phyloP scores from a whole-genome alignment of 306 rosid genomes.

The Cajanus cajan region DNA sequence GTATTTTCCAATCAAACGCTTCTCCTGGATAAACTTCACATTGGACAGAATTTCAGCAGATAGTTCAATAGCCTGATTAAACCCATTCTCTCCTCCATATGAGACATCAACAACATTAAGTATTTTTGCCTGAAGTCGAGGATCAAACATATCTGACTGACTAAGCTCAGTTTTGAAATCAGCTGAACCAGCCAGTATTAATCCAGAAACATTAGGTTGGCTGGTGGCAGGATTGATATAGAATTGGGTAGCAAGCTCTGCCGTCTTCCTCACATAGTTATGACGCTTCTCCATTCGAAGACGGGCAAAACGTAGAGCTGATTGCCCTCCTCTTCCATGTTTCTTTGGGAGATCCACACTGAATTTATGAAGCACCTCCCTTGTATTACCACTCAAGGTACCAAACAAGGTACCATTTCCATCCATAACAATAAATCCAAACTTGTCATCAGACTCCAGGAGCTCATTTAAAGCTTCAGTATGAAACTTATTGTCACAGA shows the following conservation, averaged over 20 bases:
- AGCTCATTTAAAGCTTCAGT: constrained; percentile 85
- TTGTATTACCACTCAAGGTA: constrained; percentile 82
- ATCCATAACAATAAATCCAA: constrained; percentile 89
- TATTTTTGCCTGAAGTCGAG: constrained; percentile 81
- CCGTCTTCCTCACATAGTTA: constrained; percentile 87
- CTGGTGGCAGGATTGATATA: constrained; percentile 84
- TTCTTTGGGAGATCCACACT: constrained; percentile 94
- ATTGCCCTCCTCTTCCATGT: constrained; percentile 93
- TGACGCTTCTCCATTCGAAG: constrained; percentile 96
- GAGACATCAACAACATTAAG: constrained; percentile 88
- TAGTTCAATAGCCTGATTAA: constrained; percentile 81
- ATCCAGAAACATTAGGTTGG: constrained; percentile 88
- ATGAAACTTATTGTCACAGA: constrained; percentile 89
- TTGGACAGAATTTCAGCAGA: constrained; percentile 81
- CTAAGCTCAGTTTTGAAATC: constrained; percentile 93
- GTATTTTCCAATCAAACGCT: constrained; percentile 78
- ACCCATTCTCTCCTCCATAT: constrained; percentile 89
- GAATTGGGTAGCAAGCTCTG: constrained; percentile 93
- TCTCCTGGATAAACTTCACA: constrained; percentile 93
- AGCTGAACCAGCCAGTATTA: constrained; percentile 87
- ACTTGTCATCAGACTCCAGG: constrained; percentile 83
- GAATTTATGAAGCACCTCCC: constrained; percentile 87
- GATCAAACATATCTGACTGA: constrained; percentile 97
- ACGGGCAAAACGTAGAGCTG: constrained; percentile 90
- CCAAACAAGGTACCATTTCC: constrained; percentile 92